Percentiles rank a stretch among this genome's conserved stretches.
phyloP scores from a whole-genome alignment of 179 eudicot species.

The Spergularia azorica region DNA sequence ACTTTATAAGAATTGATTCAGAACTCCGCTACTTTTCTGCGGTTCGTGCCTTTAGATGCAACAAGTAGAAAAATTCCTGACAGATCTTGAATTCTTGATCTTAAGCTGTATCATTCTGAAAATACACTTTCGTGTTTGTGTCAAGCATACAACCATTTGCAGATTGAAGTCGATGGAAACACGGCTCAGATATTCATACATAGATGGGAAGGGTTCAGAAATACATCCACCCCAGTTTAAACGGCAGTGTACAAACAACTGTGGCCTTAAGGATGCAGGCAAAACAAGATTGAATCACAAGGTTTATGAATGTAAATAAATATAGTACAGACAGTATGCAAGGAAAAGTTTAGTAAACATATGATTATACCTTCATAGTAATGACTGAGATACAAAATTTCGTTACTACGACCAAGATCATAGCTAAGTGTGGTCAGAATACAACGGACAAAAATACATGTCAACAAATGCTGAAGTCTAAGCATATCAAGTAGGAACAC shows the following conservation, averaged over 20 bases:
- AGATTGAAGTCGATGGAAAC: too few species aligned
- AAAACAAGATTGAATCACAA: background rate
- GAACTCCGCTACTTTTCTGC: background rate
- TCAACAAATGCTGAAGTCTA: background rate
- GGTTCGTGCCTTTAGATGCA: background rate
- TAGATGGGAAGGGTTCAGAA: too few species aligned
- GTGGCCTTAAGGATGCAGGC: too few species aligned
- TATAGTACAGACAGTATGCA: background rate
- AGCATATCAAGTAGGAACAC: background rate
- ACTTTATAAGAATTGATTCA: background rate
- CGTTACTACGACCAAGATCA: slow-evolving; percentile 9
- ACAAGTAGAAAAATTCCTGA: too few species aligned
- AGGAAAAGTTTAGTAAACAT: background rate
- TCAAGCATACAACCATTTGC: too few species aligned
- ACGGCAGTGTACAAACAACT: too few species aligned
- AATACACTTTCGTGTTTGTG: background rate
- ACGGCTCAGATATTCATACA: too few species aligned
- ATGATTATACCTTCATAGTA: background rate
- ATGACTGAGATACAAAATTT: background rate
- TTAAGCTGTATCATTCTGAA: background rate
- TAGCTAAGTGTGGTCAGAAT: background rate
- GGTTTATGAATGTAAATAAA: background rate
- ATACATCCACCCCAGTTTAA: too few species aligned
- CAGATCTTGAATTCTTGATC: too few species aligned
- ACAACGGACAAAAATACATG: slow-evolving; percentile 12